Evolutionary conservation across 1,139 yeast species (phyloP).

Genomic region (Geotrichum restrictum): DNA sequence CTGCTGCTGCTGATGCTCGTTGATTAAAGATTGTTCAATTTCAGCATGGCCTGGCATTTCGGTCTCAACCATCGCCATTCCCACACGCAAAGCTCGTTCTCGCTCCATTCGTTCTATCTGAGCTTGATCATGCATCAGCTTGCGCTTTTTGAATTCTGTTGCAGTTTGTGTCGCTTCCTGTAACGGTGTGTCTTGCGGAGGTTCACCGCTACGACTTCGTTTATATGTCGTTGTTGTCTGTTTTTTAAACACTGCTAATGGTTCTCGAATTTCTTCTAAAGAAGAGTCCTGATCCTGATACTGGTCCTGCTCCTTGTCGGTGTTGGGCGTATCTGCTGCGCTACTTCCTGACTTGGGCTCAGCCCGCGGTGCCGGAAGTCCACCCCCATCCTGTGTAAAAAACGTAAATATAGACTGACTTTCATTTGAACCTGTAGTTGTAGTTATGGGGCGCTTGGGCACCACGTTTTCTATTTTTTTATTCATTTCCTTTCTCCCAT

Average conservation of each 20-base stretch:
- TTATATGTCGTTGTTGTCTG: background rate
- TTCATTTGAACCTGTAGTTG: no score
- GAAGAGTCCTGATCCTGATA: no score
- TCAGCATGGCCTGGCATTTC: constrained; percentile 1
- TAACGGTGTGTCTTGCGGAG: background rate
- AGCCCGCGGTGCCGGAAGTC: background rate
- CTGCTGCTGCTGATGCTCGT: background rate
- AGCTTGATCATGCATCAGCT: constrained; percentile 1
- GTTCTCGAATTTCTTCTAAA: no score
- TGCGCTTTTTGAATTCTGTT: constrained; percentile 11
- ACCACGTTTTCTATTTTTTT: no score
- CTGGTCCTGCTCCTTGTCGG: no score
- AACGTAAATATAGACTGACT: constrained; percentile 9
- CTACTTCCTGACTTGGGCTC: no score
- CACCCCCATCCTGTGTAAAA: background rate
- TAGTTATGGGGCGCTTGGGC: no score
- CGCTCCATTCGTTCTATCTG: background rate
- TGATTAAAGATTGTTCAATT: background rate
- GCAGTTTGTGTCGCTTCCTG: constrained; percentile 14
- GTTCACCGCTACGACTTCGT: background rate
- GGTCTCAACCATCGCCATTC: background rate
- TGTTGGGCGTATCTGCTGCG: no score
- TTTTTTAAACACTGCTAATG: background rate
- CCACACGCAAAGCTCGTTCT: background rate
- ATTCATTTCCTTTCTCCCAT: no score